Base-by-base conservation (phyloP, 805 yeast genomes). In the Nakazawaea anatomiae region DNA sequence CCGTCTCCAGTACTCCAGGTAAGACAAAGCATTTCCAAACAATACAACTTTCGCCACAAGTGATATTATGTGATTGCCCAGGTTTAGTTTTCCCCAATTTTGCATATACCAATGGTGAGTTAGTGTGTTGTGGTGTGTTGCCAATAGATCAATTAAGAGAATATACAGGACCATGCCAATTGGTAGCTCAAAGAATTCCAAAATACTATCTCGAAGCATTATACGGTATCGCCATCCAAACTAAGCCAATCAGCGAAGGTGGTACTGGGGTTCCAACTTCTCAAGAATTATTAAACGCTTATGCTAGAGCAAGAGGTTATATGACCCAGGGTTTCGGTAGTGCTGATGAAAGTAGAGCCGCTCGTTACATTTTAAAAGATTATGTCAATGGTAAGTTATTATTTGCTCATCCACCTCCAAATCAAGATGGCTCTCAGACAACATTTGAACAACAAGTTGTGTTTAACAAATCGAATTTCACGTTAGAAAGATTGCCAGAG, bases 1-100 rank as follows among this genome's bases (percentile, higher is more conserved):
- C 97, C 2, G 99, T 94, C 39, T 92, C 98, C 2, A 77, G 98
- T 1, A 94, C 99, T 1, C 99, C 99, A 11, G 99, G 99, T 73
- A 94, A 94, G 66, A 94, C 99, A 11, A 94, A 94, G 67, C 99
- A 94, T 75, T 94, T 94, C 77, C 99, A 94, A 73, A 94, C 99
- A 1, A 91, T 94, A 55, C 80, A 82, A 63, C 76, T 94, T 43
- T 82, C 96, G 1, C 87, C 86, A 48, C 77, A 85, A 38, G 94
- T 94, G 2, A 76, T 90, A 58, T 74, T 94, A 48, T 94, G 98
- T 70, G 99, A 94, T 76, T 94, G 99, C 75, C 99, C 99, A 2
- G 99, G 99, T 78, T 76, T 94, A 55, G 99, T 94, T 14, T 94
- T 94, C 74, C 99, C 99, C 28, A 94, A 92, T 62, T 94, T 94